These are phyloP conservation scores for Colletotrichum higginsianum DNA, from an alignment of 2,329 filamentous ascomycete species.

Conservation along the genomic window DNA sequence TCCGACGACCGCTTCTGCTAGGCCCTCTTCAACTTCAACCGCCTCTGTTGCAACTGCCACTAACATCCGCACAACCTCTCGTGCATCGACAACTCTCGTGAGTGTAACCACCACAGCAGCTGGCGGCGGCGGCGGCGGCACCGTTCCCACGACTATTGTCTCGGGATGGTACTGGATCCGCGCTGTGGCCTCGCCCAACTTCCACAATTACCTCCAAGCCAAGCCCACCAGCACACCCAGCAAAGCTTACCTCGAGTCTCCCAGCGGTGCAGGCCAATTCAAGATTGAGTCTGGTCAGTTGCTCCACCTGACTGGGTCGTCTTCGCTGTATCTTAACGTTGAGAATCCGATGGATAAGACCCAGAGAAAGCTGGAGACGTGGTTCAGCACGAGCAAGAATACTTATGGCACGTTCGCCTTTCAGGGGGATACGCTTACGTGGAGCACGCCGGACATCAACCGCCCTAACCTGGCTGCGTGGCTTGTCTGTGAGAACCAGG, in stretches of 20 bases:
- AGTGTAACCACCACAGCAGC: slow-evolving; percentile 32
- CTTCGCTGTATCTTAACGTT: slow-evolving; percentile 63
- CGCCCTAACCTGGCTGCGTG: slow-evolving; percentile 71
- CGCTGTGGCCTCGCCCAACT: slow-evolving; percentile 70
- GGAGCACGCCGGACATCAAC: slow-evolving; percentile 63
- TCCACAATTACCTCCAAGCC: slow-evolving; percentile 69
- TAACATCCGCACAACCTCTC: slow-evolving; percentile 16
- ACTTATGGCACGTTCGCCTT: slow-evolving; percentile 70
- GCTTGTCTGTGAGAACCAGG: slow-evolving; percentile 69
- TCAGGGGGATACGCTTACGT: slow-evolving; percentile 71
- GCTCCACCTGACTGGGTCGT: slow-evolving; percentile 62
- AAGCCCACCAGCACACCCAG: slow-evolving; percentile 59
- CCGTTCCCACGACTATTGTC: slow-evolving; percentile 57
- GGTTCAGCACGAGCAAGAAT: slow-evolving; percentile 66
- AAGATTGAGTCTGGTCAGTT: slow-evolving; percentile 70
- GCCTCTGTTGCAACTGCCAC: slow-evolving; percentile 15
- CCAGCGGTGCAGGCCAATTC: slow-evolving; percentile 71
- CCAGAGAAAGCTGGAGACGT: slow-evolving; percentile 64
- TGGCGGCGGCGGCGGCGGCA: slow-evolving; percentile 18
- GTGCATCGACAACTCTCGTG: slow-evolving; percentile 28
- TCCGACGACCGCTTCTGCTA: slow-evolving; percentile 24
- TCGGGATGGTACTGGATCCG: slow-evolving; percentile 71
- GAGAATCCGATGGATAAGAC: slow-evolving; percentile 61
- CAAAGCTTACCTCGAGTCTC: slow-evolving; percentile 64
- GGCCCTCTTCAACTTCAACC: slow-evolving; percentile 13